Base-by-base conservation (phyloP, 2,329 filamentous ascomycete species). In the Ceratocystis cacaofunesta region DNA sequence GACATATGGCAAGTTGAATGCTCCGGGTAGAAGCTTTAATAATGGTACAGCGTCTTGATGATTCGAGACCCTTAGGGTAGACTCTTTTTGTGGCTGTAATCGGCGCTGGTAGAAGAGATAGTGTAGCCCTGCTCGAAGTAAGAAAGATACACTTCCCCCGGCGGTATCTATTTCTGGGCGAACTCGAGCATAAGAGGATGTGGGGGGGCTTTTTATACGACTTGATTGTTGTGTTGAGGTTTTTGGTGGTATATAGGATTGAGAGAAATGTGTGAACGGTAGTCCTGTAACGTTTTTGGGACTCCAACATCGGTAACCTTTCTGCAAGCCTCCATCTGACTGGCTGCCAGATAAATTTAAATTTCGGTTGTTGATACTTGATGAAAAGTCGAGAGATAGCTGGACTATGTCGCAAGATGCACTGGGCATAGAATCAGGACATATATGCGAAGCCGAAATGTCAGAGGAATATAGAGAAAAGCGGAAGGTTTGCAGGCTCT, bases 11-110 rank as follows among this genome's bases (percentile, higher is more conserved):
- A 52, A 10, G 32, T 68, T 68, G 55, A 68, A 68, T 15, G 64
- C 66, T 15, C 57, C 66, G 25, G 66, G 66, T 25, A 68, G 25
- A 22, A 68, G 58, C 17, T 64, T 65, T n/a, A 63, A 32, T 25
- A 68, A 25, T n/a, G 66, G 61, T 15, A 65, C 30, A 32, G 17
- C 43, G n/a, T 58, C 55, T n/a, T 46, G 65, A n/a, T 19, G 10
- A 28, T 63, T 65, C 6, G 43, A 72, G 72, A 65, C 70, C 71
- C 52, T 66, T 41, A 62, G 19, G 30, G 22, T 62, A 22, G 28
- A 25, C 36, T 12, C 3, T 15, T 41, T 41, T 41, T 41, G 36
- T 41, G 36, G 3, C 19, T 43, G 22, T 57, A 57, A 46, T 17
- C 30, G 63, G 19, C 63, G 62, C 25, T 28, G 46, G n/a, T 41